Evolutionary conservation across 495 filamentous ascomycete species (phyloP).

Genomic region (Mytilinidion resinicola): DNA sequence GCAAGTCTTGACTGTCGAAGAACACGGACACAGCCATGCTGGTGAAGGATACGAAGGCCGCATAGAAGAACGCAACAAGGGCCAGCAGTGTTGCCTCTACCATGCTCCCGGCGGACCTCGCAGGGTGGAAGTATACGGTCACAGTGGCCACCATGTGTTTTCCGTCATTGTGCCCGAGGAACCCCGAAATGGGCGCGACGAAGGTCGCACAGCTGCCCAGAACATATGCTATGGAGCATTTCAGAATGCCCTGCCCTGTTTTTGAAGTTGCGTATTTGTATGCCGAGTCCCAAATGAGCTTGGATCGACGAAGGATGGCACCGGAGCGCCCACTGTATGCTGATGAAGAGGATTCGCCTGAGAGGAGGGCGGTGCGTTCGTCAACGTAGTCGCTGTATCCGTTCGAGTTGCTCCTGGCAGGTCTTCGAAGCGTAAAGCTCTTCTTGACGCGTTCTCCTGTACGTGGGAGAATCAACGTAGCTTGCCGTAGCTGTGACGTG

Average conservation of each 20-base stretch:
- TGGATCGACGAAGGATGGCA: background rate
- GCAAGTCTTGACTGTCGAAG: conserved; percentile 59
- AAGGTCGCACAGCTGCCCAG: conserved; percentile 86
- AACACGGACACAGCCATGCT: conserved; percentile 83
- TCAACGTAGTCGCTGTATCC: conserved; percentile 9
- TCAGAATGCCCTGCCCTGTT: conserved; percentile 70
- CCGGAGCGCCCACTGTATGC: background rate
- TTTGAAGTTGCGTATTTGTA: conserved; percentile 46
- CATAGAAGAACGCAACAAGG: conserved; percentile 73
- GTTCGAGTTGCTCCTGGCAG: conserved; percentile 12
- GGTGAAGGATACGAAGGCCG: conserved; percentile 68
- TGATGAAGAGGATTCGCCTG: conserved; percentile 20
- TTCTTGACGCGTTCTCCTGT: conserved; percentile 57
- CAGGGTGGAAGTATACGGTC: conserved; percentile 96
- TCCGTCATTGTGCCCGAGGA: conserved; percentile 81
- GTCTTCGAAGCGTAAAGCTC: conserved; percentile 49
- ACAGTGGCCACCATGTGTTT: conserved; percentile 94
- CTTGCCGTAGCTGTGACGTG: conserved; percentile 46
- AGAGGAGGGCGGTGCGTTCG: conserved; percentile 19
- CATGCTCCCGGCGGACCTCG: conserved; percentile 84
- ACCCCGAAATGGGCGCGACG: conserved; percentile 60
- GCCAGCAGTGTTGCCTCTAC: conserved; percentile 82
- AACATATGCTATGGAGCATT: conserved; percentile 89
- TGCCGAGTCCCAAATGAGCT: conserved; percentile 6
- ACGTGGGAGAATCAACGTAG: conserved; percentile 53